phyloP scores from a whole-genome alignment of 768 basidiomycete species.

The Amyloporia xantha region DNA sequence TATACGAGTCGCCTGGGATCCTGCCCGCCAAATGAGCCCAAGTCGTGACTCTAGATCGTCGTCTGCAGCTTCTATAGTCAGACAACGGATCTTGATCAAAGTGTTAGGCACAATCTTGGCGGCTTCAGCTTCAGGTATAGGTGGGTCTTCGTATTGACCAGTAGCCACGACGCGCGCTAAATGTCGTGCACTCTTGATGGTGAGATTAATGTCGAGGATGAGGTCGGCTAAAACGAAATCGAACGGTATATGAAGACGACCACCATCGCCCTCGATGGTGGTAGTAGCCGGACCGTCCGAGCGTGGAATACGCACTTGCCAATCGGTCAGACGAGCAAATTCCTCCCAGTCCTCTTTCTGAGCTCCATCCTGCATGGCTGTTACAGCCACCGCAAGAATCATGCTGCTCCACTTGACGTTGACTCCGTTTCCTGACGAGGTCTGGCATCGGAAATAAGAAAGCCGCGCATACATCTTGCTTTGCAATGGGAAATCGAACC shows the following conservation, averaged over 20 bases:
- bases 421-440: slow-evolving; percentile 13
- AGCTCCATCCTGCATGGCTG: slow-evolving; percentile 30
- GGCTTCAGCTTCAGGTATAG: slow-evolving; percentile 61
- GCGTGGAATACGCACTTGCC: slow-evolving; percentile 36
- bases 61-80: slow-evolving; percentile 77
- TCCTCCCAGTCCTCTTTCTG: slow-evolving; percentile 64
- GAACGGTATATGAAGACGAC: slow-evolving; percentile 73
- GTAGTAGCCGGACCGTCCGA: slow-evolving; percentile 33
- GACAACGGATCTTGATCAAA: slow-evolving; percentile 45
- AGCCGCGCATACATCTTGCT: slow-evolving; percentile 38
- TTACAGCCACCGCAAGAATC: slow-evolving; percentile 54
- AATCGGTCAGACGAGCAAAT: slow-evolving; percentile 50
- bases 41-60: slow-evolving; percentile 77
- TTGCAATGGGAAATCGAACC: slow-evolving; percentile 38
- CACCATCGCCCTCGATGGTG: slow-evolving; percentile 51
- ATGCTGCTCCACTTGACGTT: slow-evolving; percentile 35
- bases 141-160: slow-evolving; percentile 46
- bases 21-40: slow-evolving; percentile 67
- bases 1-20: slow-evolving; percentile 61
- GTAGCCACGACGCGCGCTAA: slow-evolving; percentile 48
- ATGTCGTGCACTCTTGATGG: slow-evolving; percentile 70
- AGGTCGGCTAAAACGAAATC: slow-evolving; percentile 72
- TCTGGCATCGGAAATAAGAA: slow-evolving; percentile 18
- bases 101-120: slow-evolving; percentile 69
- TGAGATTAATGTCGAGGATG: slow-evolving; percentile 60